Percentiles rank a stretch among this genome's conserved stretches.
Evolutionary conservation across 306 rosid genomes (phyloP).

Genomic region (Citrullus amarus): DNA sequence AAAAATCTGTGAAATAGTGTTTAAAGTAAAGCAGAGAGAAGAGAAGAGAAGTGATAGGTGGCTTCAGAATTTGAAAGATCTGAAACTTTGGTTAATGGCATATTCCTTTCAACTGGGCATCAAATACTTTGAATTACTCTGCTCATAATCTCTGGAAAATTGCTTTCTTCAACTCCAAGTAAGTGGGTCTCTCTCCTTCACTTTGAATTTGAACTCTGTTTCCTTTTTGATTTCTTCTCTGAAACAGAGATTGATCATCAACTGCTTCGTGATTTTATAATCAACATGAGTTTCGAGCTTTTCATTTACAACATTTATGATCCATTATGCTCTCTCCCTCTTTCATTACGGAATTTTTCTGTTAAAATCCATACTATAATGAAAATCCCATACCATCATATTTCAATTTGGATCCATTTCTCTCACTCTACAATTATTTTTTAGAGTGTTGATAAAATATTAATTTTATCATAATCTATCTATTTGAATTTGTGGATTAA

Average conservation of each 20-base stretch:
- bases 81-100: neutral
- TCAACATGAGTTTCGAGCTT: neutral
- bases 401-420: neutral
- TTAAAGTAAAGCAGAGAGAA: too few relatives aligned
- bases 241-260: neutral
- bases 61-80: neutral
- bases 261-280: neutral
- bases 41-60: neutral
- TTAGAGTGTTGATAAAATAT: too few relatives aligned
- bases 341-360: neutral
- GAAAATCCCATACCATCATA: neutral
- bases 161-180: neutral
- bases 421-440: neutral
- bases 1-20: too few relatives aligned
- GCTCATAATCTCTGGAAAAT: neutral
- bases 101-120: neutral
- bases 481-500: too few relatives aligned
- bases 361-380: neutral
- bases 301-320: neutral
- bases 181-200: neutral
- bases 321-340: neutral
- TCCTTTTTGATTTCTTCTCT: neutral
- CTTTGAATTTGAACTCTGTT: neutral
- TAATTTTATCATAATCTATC: too few relatives aligned
- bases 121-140: neutral